phyloP scores from a whole-genome alignment of 176 grass and related monocot genomes.

The Poa annua region DNA sequence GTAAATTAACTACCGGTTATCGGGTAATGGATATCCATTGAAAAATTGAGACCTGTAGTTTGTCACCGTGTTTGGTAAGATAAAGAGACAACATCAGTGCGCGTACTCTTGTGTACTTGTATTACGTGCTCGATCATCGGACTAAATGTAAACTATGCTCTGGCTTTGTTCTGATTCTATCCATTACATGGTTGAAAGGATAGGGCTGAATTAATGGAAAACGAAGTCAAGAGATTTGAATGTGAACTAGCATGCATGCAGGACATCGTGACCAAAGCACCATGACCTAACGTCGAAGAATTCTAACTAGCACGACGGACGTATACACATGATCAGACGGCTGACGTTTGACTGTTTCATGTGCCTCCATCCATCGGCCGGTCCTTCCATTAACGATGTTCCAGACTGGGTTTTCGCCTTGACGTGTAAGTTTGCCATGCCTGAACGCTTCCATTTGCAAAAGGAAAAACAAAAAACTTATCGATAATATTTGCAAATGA shows the following conservation, averaged over 20 bases:
- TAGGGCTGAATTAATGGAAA: not conserved
- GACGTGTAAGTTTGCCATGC: not conserved
- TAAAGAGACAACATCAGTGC: not conserved
- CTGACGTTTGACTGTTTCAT: not conserved
- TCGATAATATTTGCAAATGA: too few species aligned
- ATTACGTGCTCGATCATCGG: not conserved
- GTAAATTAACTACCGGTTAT: too few species aligned
- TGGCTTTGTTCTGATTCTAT: not conserved
- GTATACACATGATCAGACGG: not conserved
- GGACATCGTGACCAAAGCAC: not conserved
- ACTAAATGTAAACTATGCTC: not conserved
- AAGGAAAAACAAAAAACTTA: too few species aligned
- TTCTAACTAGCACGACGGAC: not conserved
- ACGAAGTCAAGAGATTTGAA: not conserved
- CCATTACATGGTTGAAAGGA: not conserved
- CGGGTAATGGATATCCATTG: too few species aligned
- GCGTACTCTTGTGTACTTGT: not conserved
- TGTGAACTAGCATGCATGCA: constrained; percentile 16
- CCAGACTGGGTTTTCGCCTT: not conserved
- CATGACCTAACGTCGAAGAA: not conserved
- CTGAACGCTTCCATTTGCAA: not conserved
- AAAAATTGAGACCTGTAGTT: not conserved
- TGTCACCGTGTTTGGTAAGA: not conserved
- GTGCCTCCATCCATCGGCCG: not conserved
- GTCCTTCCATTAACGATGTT: not conserved